These are phyloP conservation scores for Ascocoryne sarcoides DNA, from an alignment of 2,329 filamentous ascomycete species.

Conservation along the genomic window DNA sequence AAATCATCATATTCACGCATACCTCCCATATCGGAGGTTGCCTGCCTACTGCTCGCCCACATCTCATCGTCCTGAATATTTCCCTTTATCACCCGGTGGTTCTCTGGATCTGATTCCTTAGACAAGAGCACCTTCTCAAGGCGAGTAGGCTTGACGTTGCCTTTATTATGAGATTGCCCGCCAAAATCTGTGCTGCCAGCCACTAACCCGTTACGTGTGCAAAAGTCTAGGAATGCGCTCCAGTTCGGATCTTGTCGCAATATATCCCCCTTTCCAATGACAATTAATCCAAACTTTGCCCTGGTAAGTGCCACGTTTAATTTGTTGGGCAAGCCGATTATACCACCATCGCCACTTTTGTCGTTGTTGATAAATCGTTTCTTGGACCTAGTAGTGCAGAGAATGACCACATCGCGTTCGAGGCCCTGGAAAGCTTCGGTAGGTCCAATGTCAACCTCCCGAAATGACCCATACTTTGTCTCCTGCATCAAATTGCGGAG, in stretches of 20 bases:
- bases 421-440: constrained; percentile 15
- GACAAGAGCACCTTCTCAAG: constrained; percentile 7
- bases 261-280: constrained; percentile 11
- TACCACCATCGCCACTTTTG: constrained; percentile 9
- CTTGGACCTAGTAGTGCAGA: constrained; percentile 15
- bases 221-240: constrained; percentile 12
- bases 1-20: background rate
- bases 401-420: constrained; percentile 13
- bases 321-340: constrained; percentile 13
- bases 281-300: constrained; percentile 16
- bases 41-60: constrained; percentile 6
- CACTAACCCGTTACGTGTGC: constrained; percentile 10
- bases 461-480: constrained; percentile 3
- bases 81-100: background rate
- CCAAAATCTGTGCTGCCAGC: constrained; percentile 1
- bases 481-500: constrained; percentile 7
- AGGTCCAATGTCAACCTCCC: constrained; percentile 16
- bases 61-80: constrained; percentile 9
- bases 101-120: constrained; percentile 1
- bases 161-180: background rate
- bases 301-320: constrained; percentile 16
- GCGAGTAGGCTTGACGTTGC: background rate
- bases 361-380: constrained; percentile 10
- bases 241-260: constrained; percentile 10
- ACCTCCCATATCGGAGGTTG: background rate